Evolutionary conservation across 176 grass and related monocot genomes (phyloP).

Genomic region (Eremochloa ophiuroides): DNA sequence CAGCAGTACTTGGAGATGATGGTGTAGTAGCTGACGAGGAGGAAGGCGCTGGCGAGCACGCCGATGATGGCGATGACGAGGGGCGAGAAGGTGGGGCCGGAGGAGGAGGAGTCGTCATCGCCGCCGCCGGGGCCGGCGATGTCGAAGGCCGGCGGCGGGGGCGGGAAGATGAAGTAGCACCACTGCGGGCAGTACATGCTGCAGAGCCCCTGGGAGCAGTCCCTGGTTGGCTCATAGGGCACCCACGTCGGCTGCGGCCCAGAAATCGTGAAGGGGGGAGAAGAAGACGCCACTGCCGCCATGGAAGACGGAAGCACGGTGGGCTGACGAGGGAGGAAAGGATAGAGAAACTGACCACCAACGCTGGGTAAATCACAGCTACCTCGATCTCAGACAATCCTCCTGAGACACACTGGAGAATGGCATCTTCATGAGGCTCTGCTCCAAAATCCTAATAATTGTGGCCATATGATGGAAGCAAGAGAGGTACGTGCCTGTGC

Average conservation of each 20-base stretch:
- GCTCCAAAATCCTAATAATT: conserved; percentile 31
- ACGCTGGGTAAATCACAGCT: neutral
- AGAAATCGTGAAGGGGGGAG: neutral
- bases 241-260: conserved; percentile 63
- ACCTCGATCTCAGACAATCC: neutral
- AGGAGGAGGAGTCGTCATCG: conserved; percentile 58
- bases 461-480: conserved; percentile 19
- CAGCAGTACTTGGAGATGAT: conserved; percentile 89
- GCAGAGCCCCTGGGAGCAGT: conserved; percentile 93
- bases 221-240: conserved; percentile 64
- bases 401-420: neutral
- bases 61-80: conserved; percentile 99
- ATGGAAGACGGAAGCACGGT: conserved; percentile 7
- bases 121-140: conserved; percentile 36
- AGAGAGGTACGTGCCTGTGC: neutral
- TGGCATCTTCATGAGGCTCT: conserved; percentile 34
- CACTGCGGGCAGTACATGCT: conserved; percentile 95
- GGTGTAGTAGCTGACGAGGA: conserved; percentile 93
- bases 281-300: conserved; percentile 32
- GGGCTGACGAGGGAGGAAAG: neutral
- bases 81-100: conserved; percentile 66
- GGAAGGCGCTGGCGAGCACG: conserved; percentile 76
- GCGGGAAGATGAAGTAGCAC: conserved; percentile 94
- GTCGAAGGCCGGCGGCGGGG: conserved; percentile 67
- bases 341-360: neutral